A percentile compares a stretch with the other conserved stretches of the same genome.
These are phyloP conservation scores for Tolypocladium tundrense DNA, from an alignment of 2,329 filamentous ascomycete species.

Conservation along the genomic window DNA sequence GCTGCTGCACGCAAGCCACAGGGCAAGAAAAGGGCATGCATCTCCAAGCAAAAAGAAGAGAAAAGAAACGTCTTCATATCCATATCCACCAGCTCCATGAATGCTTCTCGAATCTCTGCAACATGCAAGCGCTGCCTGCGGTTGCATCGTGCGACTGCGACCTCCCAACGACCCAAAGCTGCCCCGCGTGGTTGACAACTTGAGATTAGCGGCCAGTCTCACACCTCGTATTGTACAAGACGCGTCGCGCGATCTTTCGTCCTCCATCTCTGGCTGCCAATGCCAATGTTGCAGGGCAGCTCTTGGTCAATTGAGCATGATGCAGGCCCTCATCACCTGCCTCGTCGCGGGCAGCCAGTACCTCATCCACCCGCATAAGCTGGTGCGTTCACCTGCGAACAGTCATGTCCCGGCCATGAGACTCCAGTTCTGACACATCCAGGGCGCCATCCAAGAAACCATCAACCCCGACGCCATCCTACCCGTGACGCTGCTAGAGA, in stretches of 20 bases:
- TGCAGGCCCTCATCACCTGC: slow-evolving; percentile 24
- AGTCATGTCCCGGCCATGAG: neutral
- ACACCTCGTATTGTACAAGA: neutral
- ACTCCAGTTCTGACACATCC: neutral
- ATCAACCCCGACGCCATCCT: slow-evolving; percentile 29
- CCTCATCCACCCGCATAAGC: slow-evolving; percentile 26
- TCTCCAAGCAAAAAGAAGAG: neutral
- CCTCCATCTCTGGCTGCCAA: neutral
- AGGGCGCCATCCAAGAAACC: slow-evolving; percentile 30
- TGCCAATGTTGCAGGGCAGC: neutral
- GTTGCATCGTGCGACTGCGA: neutral
- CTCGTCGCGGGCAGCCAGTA: slow-evolving; percentile 27
- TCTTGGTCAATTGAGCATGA: neutral
- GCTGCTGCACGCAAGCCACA: neutral
- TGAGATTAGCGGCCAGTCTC: neutral
- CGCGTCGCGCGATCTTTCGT: neutral
- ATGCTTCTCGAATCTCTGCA: neutral
- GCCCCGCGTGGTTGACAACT: neutral
- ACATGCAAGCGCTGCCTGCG: neutral
- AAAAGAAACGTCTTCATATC: neutral
- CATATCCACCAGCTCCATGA: too few relatives aligned
- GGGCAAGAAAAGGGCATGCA: neutral
- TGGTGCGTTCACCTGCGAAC: slow-evolving; percentile 13
- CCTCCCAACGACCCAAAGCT: neutral
- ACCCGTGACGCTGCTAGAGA: slow-evolving; percentile 28